Evolutionary conservation across 805 yeast species (phyloP), one percentile per base, ranked within the genome.

Genomic region (Zygosaccharomyces lentus): DNA sequence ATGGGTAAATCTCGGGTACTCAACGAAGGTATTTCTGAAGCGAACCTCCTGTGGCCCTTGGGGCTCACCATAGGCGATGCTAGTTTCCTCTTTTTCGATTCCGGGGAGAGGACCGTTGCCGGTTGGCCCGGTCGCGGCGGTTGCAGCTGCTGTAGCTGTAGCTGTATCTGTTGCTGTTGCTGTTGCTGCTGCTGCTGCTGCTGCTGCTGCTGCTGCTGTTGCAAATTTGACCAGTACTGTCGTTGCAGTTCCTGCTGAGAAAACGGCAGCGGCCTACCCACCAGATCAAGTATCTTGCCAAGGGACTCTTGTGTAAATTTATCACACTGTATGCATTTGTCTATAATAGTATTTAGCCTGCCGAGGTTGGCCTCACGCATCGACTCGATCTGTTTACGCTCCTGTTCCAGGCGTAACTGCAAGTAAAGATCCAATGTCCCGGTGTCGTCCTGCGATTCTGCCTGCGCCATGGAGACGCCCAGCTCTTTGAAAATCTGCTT

Each of bases 341-440:
- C 57, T 13, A 60, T 43, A 17, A 60, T 47, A 5, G 40, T 34
- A 23, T 45, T 37, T 35, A 60, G 41, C 37, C 43, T 54, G n/a
- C 40, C 48, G 30, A 60, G 34, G 46, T 58, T 60, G 4, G 45
- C 35, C n/a, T 47, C 41, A 23, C 59, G 53, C 7, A 55, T 17
- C 39, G 51, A 47, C 37, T 59, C 62, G 2, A 58, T 37, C 34
- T 50, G 49, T 42, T 50, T 54, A 5, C 46, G 49, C 35, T 56
- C 53, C 30, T 46, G 53, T 24, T 46, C 51, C 38, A 57, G 37
- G 32, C 55, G 54, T 36, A 55, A 41, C 12, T 47, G 48, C 12
- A 59, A 31, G 35, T 52, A 53, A 31, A 48, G 52, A 34, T 52
- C 43, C 8, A 59, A 48, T 6, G 42, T 6, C 1, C 47, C 45